Evolutionary conservation across 495 filamentous ascomycete genomes (phyloP), one percentile per base, ranked within the genome.

Genomic region (Penicillium coffeae): DNA sequence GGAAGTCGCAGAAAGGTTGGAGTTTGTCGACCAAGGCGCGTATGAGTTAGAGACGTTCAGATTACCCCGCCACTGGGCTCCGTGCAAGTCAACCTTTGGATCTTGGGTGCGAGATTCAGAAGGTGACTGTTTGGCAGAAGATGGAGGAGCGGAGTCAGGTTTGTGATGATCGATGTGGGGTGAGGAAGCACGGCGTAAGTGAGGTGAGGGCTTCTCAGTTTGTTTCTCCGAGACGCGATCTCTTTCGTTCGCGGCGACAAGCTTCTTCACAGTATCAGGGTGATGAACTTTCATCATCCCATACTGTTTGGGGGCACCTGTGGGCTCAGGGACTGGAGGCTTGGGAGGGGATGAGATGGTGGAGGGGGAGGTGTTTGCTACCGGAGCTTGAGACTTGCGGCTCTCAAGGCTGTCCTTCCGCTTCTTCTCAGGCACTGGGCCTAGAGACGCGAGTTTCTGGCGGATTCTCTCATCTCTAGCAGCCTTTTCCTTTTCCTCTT

Each of bases 401-500:
- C 40, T 41, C 39, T 72, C 69, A 19, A 54, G 16, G 18, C 56
- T 52, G 21, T 74, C 66, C 45, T 73, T 68, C 35, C 62, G 54
- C 37, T 83, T 84, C 40, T 75, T 73, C 16, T 74, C 67, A 2
- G 86, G 86, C 5, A 82, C 64, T 37, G 83, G 77, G 0, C 88
- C 91, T 53, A 97, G 68, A 5, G 78, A 79, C 55, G 86, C 89
- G 42, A 98, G 74, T 68, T 92, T 95, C 54, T 87, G 75, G 22
- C 83, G 79, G 54, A 97, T 88, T 36, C 93, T 79, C 63, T 95
- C 91, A 53, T 83, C 80, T 51, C 79, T 84, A 15, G 78, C 93
- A 10, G 85, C 83, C 61, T 93, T 88, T 58, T 92, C 87, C 44
- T 73, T 77, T 30, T 84, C 86, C 56, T 96, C 91, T 57, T 93